These are phyloP conservation scores for Edaphochlamys debaryana DNA, from an alignment of 139 green algal genomes.

Conservation along the genomic window DNA sequence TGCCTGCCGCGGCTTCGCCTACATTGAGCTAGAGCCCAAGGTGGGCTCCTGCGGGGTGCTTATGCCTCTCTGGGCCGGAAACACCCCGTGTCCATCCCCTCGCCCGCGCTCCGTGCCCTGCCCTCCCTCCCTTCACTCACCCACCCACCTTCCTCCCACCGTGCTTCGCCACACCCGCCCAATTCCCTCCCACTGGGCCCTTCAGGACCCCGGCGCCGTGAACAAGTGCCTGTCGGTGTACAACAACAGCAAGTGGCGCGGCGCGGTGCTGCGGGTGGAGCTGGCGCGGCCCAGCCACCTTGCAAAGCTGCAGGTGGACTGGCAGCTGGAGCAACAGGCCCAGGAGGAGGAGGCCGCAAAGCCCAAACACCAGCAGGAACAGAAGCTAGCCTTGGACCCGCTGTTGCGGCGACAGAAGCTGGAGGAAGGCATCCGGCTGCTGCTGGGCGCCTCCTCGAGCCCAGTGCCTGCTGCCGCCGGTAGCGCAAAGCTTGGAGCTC, in stretches of 20 bases:
- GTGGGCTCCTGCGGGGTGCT: background rate
- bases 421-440: too few relatives aligned
- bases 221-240: constrained; percentile 58
- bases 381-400: background rate
- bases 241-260: constrained; percentile 70
- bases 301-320: constrained; percentile 40
- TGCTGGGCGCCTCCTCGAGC: too few relatives aligned
- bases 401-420: too few relatives aligned
- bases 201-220: constrained; percentile 46
- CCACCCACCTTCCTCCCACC: background rate
- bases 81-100: too few relatives aligned
- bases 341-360: background rate
- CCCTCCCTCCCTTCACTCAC: background rate
- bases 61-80: background rate
- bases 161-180: too few relatives aligned
- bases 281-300: constrained; percentile 47
- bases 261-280: constrained; percentile 59
- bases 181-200: too few relatives aligned
- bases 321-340: constrained; percentile 6
- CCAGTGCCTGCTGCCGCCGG: too few relatives aligned
- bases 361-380: background rate
- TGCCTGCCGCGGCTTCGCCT: constrained; percentile 60
- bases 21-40: constrained; percentile 61
- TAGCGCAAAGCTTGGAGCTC: too few relatives aligned
- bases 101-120: too few relatives aligned